Percentiles rank a stretch among this genome's conserved stretches.
Evolutionary conservation across 2,329 filamentous ascomycete genomes (phyloP).

Genomic region (Botryotinia convoluta): DNA sequence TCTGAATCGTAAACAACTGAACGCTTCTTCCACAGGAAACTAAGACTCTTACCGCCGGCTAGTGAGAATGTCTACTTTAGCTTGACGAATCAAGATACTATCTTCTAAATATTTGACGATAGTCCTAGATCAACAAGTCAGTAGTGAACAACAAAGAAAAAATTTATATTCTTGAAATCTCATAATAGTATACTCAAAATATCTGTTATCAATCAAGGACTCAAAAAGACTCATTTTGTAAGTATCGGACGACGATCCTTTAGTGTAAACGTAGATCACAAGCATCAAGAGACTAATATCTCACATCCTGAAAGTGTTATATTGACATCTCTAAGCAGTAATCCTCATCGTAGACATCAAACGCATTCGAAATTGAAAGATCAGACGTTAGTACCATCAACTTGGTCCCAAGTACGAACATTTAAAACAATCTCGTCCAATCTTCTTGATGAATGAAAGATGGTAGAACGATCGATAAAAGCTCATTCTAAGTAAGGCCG

Average conservation of each 20-base stretch:
- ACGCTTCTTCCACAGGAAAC: background rate
- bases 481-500: too few species aligned
- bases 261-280: fast-evolving
- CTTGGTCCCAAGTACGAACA: fast-evolving
- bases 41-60: too few species aligned
- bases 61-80: background rate
- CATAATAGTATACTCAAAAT: background rate
- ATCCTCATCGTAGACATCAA: background rate
- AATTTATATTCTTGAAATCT: fast-evolving
- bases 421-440: background rate
- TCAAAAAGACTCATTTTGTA: background rate
- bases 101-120: background rate
- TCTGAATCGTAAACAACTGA: background rate
- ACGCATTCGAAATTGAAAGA: fast-evolving
- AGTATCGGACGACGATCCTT: fast-evolving
- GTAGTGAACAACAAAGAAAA: fast-evolving
- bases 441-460: background rate
- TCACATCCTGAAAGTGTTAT: background rate
- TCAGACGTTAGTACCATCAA: fast-evolving
- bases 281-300: fast-evolving
- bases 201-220: fast-evolving
- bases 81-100: background rate
- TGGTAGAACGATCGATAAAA: background rate
- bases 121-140: fast-evolving
- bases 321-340: background rate